Evolutionary conservation across 306 rosid genomes (phyloP).

Genomic region (Oemleria cerasiformis): DNA sequence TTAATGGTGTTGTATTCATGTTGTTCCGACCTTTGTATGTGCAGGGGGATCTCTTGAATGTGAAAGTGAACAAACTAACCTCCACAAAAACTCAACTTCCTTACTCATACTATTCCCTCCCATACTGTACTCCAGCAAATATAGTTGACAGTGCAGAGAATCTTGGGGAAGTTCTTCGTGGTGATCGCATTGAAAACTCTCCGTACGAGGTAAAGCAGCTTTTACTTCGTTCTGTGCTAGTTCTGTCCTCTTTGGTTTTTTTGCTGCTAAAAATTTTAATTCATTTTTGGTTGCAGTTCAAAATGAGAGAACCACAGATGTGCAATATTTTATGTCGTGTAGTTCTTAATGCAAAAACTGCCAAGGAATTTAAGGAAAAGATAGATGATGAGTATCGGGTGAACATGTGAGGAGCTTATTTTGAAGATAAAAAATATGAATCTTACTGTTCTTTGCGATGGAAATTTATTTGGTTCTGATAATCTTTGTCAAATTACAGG

Average conservation of each 20-base stretch:
- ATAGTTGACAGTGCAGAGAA: constrained; percentile 89
- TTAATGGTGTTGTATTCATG: background rate
- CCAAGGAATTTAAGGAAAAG: constrained; percentile 72
- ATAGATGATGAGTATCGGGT: constrained; percentile 85
- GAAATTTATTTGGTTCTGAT: constrained; percentile 2
- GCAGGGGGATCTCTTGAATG: constrained; percentile 72
- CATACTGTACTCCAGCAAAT: constrained; percentile 64
- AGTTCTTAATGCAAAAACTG: constrained; percentile 54
- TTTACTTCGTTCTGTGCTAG: constrained; percentile 9
- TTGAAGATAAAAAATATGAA: constrained; percentile 7
- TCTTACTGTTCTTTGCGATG: constrained; percentile 1
- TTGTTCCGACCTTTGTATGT: constrained; percentile 9
- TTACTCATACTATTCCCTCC: constrained; percentile 73
- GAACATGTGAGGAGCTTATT: constrained; percentile 58
- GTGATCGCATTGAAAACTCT: constrained; percentile 87
- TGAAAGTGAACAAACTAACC: constrained; percentile 82
- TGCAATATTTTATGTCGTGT: constrained; percentile 67
- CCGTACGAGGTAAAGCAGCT: constrained; percentile 61
- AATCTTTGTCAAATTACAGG: constrained; percentile 39
- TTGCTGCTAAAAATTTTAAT: constrained; percentile 20
- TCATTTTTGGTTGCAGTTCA: constrained; percentile 49
- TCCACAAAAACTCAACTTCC: constrained; percentile 92
- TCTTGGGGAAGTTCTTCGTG: constrained; percentile 95
- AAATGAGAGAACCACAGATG: constrained; percentile 89
- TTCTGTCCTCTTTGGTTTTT: constrained; percentile 15